Percentiles rank a stretch among this genome's conserved stretches.
Evolutionary conservation across 257 asterid genomes (phyloP).

Genomic region (Przewalskia tangutica): DNA sequence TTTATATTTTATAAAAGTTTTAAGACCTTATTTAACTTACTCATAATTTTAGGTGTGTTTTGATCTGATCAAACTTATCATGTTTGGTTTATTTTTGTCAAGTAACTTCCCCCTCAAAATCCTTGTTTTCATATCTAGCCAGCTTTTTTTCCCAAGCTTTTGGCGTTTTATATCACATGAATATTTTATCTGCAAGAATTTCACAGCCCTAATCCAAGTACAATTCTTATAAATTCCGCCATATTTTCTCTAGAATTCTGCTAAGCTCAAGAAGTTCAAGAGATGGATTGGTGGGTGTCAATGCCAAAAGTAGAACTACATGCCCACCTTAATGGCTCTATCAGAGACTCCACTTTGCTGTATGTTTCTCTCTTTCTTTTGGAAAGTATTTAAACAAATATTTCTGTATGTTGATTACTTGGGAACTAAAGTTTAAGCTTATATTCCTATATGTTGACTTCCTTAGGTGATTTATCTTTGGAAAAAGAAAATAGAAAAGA

Average conservation of each 20-base stretch:
- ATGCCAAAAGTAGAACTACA: constrained; percentile 84
- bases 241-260: not conserved
- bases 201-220: not conserved
- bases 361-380: constrained; percentile 8
- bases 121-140: no score
- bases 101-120: no score
- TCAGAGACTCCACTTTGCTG: constrained; percentile 77
- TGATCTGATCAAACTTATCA: no score
- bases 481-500: not conserved
- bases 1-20: no score
- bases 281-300: constrained; percentile 64
- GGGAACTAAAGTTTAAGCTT: not conserved
- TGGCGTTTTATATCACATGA: no score
- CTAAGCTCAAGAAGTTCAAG: not conserved
- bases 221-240: not conserved
- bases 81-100: no score
- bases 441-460: not conserved
- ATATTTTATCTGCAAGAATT: not conserved
- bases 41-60: no score
- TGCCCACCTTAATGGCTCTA: constrained; percentile 93
- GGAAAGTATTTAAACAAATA: not conserved
- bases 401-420: not conserved
- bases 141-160: no score
- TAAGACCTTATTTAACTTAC: no score
- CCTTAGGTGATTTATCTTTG: not conserved